Evolutionary conservation across 805 yeast species (phyloP), one percentile per base, ranked within the genome.

Genomic region (Zygoascus bituminiphila): DNA sequence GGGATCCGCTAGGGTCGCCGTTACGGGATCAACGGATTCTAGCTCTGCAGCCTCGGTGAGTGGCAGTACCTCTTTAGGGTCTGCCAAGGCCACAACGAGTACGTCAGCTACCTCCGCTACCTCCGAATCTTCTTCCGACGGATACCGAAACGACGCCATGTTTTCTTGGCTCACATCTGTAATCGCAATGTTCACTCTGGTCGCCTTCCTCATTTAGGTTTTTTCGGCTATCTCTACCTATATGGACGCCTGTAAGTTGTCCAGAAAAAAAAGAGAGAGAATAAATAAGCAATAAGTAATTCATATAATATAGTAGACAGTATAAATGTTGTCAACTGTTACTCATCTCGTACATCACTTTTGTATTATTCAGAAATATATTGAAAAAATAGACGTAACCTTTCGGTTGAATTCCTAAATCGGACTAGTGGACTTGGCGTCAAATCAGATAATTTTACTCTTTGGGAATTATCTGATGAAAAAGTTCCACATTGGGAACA

Each of bases 11-110:
- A 23, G 51, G 15, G 26, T 48, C n/a, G 22, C 53, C 5, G 33
- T 44, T 36, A 31, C 60, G 20, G 50, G 51, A 14, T 35, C 54
- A 17, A 45, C 49, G n/a, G 20, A 35, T 17, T 39, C 48, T 2
- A 12, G 49, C 15, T n/a, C 54, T 19, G 12, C 48, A 7, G 22
- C 48, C 19, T 19, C 46, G 12, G 15, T 56, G 7, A 29, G 55
- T 6, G 35, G 57, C 5, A 40, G 31, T 6, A 15, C 31, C 17
- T 40, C 29, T 36, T n/a, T 14, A 9, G 33, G 33, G 9, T 9
- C 14, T 9, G 33, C 33, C 33, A 26, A 14, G 9, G 33, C 14
- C 33, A 26, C 33, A 26, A 26, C 12, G 33, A 9, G 14, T 9
- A 14, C 9, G 33, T 26, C 9, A 14, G 33, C 12, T 14, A 14